These are phyloP conservation scores for Penicillium paradoxum DNA, from an alignment of 495 filamentous ascomycete species.

Conservation along the genomic window DNA sequence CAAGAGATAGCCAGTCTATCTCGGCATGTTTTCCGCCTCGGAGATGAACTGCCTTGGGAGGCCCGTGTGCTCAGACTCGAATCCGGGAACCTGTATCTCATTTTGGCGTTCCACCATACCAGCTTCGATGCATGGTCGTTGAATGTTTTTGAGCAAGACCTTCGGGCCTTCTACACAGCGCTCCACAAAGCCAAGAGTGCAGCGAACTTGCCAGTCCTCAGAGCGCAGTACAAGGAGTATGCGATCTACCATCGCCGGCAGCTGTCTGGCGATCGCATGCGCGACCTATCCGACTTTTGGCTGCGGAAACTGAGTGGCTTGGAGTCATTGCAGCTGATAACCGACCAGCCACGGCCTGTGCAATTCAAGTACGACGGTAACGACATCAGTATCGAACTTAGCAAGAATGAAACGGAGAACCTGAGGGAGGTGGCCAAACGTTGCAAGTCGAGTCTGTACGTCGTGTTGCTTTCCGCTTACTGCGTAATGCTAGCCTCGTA, in stretches of 20 bases:
- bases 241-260: not conserved
- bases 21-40: not conserved
- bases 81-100: not conserved
- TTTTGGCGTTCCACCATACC: not conserved
- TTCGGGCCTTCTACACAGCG: not conserved
- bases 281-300: not conserved
- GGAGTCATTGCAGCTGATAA: not conserved
- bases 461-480: not conserved
- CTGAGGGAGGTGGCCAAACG: not conserved
- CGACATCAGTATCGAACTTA: not conserved
- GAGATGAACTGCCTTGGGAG: not conserved
- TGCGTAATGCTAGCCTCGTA: not conserved
- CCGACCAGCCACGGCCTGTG: not conserved
- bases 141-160: not conserved
- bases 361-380: not conserved
- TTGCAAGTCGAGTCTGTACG: not conserved
- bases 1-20: not conserved
- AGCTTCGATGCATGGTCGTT: not conserved
- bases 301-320: not conserved
- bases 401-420: not conserved
- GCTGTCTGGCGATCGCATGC: not conserved
- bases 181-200: not conserved
- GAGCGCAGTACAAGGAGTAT: not conserved
- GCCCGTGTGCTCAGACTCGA: not conserved
- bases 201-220: not conserved